Evolutionary conservation across 73 alveolate genomes (phyloP).

Genomic region (Uronychia binucleata): DNA sequence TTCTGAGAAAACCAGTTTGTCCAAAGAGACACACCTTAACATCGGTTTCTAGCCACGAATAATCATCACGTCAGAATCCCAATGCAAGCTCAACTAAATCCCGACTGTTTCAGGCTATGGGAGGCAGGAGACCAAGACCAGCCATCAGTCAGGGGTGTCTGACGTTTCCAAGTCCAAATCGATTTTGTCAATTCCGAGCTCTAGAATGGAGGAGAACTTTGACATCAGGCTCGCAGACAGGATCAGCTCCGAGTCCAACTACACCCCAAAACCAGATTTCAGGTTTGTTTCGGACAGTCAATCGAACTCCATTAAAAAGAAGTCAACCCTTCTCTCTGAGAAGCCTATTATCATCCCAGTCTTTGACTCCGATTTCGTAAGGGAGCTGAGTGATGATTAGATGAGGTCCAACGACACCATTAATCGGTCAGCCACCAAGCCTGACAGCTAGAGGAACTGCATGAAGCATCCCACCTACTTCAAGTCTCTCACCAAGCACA

Average conservation of each 20-base stretch:
- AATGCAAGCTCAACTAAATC: neutral
- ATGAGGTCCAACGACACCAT: neutral
- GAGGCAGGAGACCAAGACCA: neutral
- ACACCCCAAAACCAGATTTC: neutral
- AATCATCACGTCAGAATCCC: neutral
- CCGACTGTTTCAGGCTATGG: too few species aligned
- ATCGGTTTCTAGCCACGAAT: too few species aligned
- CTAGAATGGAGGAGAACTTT: neutral
- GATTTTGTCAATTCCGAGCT: neutral
- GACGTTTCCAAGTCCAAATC: neutral
- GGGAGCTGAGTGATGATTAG: neutral
- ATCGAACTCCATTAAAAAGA: neutral
- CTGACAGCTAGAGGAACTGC: neutral
- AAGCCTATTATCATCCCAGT: neutral
- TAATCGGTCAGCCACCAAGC: neutral
- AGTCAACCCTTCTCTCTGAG: neutral
- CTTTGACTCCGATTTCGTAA: neutral
- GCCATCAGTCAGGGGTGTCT: neutral
- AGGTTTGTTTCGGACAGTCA: neutral
- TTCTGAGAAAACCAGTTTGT: too few species aligned
- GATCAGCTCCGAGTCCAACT: neutral
- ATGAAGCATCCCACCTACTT: neutral
- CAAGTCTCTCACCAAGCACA: neutral
- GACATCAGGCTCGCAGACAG: neutral
- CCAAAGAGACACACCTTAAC: too few species aligned